Conservation (phyloP, 208 protist species). For the Crithidia mellificae region DNA sequence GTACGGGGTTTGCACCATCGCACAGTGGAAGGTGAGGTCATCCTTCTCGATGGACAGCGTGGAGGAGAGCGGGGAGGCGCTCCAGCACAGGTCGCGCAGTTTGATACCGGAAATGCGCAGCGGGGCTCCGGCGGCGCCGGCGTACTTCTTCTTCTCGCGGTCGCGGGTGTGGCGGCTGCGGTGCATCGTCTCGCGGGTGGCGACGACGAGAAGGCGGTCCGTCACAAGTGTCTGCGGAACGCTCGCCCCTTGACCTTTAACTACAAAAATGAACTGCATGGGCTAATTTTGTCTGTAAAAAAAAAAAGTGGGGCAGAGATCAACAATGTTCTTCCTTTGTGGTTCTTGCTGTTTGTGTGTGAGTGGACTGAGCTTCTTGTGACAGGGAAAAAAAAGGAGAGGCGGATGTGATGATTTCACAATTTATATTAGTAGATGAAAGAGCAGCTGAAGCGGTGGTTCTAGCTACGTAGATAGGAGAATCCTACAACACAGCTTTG, state of each 20-base stretch:
- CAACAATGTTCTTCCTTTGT: too few species aligned
- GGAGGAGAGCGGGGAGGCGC: constrained; percentile 16
- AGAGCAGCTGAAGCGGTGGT: too few species aligned
- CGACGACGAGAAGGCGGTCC: constrained; percentile 31
- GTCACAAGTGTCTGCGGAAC: constrained; percentile 22
- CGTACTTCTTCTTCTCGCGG: constrained; percentile 15
- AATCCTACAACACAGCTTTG: too few species aligned
- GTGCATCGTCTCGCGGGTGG: constrained; percentile 26
- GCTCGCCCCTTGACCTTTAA: constrained; percentile 7
- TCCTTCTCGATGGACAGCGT: constrained; percentile 18
- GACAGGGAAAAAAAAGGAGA: too few species aligned
- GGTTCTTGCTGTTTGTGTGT: too few species aligned
- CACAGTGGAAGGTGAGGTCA: constrained; percentile 26
- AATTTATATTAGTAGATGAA: too few species aligned
- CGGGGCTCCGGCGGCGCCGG: constrained; percentile 2
- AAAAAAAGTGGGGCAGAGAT: too few species aligned
- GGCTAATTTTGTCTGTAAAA: too few species aligned
- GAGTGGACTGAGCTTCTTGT: too few species aligned
- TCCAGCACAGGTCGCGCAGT: constrained; percentile 30
- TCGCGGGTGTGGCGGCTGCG: constrained; percentile 18
- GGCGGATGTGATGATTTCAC: too few species aligned
- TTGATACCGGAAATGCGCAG: constrained; percentile 27
- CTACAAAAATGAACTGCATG: constrained; percentile 37
- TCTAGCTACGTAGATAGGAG: too few species aligned
- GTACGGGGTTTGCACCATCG: constrained; percentile 40